Conservation (phyloP, 2,329 filamentous ascomycete genomes). For the Penicillium occitanis region DNA sequence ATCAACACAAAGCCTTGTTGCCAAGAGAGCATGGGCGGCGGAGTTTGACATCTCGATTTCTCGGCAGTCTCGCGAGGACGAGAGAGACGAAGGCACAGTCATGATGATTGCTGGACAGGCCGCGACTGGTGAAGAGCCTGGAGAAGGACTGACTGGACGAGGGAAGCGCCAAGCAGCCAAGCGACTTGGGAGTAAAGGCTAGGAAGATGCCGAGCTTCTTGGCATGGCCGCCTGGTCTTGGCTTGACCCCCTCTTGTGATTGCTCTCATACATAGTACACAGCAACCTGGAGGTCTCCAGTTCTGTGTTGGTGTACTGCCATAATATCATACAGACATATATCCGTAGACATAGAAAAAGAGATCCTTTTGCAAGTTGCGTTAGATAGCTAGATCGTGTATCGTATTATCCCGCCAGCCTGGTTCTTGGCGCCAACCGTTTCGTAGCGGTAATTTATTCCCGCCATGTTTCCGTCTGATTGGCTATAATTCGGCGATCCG, state of each 20-base stretch:
- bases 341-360: background rate
- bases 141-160: background rate
- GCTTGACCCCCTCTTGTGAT: background rate
- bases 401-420: slow-evolving; percentile 2
- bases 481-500: background rate
- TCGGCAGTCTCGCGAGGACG: slow-evolving; percentile 10
- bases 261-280: too few relatives aligned
- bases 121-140: background rate
- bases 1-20: background rate
- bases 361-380: background rate
- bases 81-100: background rate
- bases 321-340: background rate
- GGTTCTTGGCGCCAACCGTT: background rate
- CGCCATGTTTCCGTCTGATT: background rate
- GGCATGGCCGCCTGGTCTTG: slow-evolving; percentile 7
- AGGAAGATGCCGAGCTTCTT: slow-evolving; percentile 15
- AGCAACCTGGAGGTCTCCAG: too few relatives aligned
- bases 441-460: slow-evolving; percentile 4
- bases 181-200: background rate
- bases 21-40: slow-evolving; percentile 15
- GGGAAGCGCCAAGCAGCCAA: slow-evolving; percentile 14
- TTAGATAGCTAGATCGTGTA: background rate
- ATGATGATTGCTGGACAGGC: slow-evolving; percentile 5
- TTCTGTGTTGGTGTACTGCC: background rate
- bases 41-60: slow-evolving; percentile 5